Evolutionary conservation across 1,284 basidiomycete genomes (phyloP).

Genomic region (Wolfiporia cocos): DNA sequence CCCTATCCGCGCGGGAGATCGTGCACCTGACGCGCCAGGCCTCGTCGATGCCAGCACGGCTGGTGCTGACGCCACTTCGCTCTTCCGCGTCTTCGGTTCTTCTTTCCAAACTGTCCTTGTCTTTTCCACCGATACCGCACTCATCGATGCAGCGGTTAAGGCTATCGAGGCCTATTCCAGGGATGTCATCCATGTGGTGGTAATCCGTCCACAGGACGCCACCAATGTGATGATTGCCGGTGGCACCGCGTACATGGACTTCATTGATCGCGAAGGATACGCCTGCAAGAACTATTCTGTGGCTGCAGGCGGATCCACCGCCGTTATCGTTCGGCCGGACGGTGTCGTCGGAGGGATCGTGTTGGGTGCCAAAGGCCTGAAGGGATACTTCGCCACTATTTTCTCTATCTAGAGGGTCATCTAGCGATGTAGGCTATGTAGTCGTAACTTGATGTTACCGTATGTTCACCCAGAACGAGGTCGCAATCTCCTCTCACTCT

Average conservation of each 20-base stretch:
- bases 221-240: not conserved
- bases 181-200: not conserved
- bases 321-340: constrained; percentile 13
- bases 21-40: constrained; percentile 35
- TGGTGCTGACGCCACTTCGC: constrained; percentile 7
- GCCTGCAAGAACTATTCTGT: not conserved
- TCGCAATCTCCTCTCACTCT: too few relatives aligned
- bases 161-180: constrained; percentile 16
- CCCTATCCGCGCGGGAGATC: constrained; percentile 30
- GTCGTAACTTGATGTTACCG: too few relatives aligned
- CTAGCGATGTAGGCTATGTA: too few relatives aligned
- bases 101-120: constrained; percentile 22
- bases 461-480: too few relatives aligned
- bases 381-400: constrained; percentile 20
- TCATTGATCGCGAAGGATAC: not conserved
- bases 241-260: not conserved
- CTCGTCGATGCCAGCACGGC: constrained; percentile 13
- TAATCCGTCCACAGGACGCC: not conserved
- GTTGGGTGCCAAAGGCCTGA: constrained; percentile 20
- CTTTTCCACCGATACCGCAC: constrained; percentile 8
- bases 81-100: constrained; percentile 19
- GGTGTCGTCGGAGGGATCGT: constrained; percentile 31
- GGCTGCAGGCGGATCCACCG: not conserved
- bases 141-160: not conserved
- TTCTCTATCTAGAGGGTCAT: too few relatives aligned